Evolutionary conservation across 371 early-diverging fungal species (phyloP).

Genomic region (Mortierella polycephala): DNA sequence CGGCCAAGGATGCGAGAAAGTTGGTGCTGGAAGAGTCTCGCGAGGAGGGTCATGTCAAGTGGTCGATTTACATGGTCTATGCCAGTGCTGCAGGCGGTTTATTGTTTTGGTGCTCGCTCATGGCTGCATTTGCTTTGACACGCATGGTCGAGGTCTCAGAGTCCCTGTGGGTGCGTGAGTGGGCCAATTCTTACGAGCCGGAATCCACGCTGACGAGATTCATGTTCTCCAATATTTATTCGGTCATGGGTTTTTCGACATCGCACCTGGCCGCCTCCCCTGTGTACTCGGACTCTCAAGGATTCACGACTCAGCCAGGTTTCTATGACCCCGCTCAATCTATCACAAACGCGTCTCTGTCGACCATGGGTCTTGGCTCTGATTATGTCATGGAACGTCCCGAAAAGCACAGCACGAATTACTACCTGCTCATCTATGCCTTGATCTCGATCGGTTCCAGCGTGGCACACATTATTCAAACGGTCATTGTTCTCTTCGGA

Average conservation of each 20-base stretch:
- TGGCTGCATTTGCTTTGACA: constrained; percentile 55
- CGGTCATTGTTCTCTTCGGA: constrained; percentile 66
- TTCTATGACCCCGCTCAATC: constrained; percentile 28
- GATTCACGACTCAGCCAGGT: constrained; percentile 14
- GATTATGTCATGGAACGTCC: constrained; percentile 16
- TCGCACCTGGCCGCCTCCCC: constrained; percentile 22
- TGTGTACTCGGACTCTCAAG: constrained; percentile 39
- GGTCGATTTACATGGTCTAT: constrained; percentile 62
- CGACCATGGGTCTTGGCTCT: constrained; percentile 19
- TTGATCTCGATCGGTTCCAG: constrained; percentile 56
- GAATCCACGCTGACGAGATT: constrained; percentile 11
- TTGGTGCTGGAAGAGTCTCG: constrained; percentile 61
- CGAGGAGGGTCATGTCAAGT: constrained; percentile 64
- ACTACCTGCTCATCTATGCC: constrained; percentile 54
- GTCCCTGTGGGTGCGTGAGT: constrained; percentile 67
- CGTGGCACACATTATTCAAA: constrained; percentile 57
- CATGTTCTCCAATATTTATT: constrained; percentile 37
- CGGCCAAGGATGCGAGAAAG: constrained; percentile 54
- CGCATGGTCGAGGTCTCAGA: constrained; percentile 63
- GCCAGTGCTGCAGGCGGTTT: constrained; percentile 60
- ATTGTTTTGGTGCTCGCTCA: constrained; percentile 62
- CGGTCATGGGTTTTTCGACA: constrained; percentile 18
- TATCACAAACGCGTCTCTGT: constrained; percentile 18
- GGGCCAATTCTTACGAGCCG: constrained; percentile 59
- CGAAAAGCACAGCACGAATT: constrained; percentile 47